Percentiles rank a stretch among this genome's conserved stretches.
These are phyloP conservation scores for Ramaria sp. DNA, from an alignment of 768 basidiomycete genomes.

Conservation along the genomic window DNA sequence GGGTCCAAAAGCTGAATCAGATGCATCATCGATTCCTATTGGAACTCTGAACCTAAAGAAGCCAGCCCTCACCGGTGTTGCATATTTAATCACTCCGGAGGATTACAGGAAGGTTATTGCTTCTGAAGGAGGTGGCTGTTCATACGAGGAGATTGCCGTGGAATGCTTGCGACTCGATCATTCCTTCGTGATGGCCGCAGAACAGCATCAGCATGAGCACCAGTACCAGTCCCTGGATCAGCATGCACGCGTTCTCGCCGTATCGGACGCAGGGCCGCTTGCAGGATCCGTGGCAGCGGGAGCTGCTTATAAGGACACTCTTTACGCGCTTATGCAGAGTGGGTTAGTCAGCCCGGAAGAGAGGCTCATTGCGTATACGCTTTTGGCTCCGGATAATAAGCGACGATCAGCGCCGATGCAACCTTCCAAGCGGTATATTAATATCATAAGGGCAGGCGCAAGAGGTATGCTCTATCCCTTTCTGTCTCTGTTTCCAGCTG, in stretches of 20 bases:
- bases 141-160: neutral
- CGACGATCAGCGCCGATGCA: neutral
- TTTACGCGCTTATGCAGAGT: no score
- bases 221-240: no score
- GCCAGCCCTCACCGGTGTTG: neutral
- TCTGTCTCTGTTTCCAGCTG: no score
- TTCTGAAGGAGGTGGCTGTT: neutral
- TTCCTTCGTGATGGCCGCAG: no score
- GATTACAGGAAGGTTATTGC: constrained; percentile 2
- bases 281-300: no score
- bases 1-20: no score
- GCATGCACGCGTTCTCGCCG: no score
- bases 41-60: no score
- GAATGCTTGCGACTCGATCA: neutral
- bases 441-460: neutral
- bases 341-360: neutral
- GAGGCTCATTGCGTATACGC: constrained; percentile 1
- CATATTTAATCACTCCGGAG: neutral
- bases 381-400: neutral
- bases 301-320: no score
- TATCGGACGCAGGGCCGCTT: neutral
- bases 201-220: no score
- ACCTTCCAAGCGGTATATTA: constrained; percentile 4
- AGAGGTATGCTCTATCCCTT: neutral
- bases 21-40: no score